A percentile compares a stretch with the other conserved stretches of the same genome.
Conservation (phyloP, 306 rosid genomes). For the Ziziphus jujuba region DNA sequence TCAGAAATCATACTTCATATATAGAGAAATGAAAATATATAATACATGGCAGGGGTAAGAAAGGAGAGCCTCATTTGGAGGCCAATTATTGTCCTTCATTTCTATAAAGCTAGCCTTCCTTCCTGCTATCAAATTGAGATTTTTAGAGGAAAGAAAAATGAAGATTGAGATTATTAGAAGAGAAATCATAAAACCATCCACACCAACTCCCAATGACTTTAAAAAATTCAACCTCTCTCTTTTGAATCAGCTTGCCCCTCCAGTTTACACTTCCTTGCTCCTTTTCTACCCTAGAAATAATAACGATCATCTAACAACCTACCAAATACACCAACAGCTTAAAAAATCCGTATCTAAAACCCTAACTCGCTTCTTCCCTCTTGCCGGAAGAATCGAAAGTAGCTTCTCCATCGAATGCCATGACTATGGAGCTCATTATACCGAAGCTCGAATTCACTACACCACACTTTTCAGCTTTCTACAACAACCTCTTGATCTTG, state of each 20-base stretch:
- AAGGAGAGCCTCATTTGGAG: too few species aligned
- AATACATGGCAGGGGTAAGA: too few species aligned
- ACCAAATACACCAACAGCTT: too few species aligned
- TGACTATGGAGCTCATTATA: conserved; percentile 40
- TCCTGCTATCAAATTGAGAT: too few species aligned
- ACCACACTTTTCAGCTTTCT: conserved; percentile 23
- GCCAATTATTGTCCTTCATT: too few species aligned
- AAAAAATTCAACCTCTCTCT: conserved; percentile 26
- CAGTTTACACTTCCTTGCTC: conserved; percentile 21
- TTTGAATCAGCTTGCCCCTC: conserved; percentile 20
- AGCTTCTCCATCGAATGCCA: conserved; percentile 38
- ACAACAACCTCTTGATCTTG: conserved; percentile 12
- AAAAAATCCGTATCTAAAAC: conserved; percentile 45
- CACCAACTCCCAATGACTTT: conserved; percentile 34
- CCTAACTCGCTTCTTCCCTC: conserved; percentile 43
- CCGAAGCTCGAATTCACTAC: conserved; percentile 26
- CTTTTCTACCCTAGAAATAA: too few species aligned
- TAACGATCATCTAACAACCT: too few species aligned
- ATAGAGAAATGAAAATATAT: too few species aligned
- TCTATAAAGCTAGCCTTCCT: too few species aligned
- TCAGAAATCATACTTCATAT: too few species aligned
- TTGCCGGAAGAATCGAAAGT: conserved; percentile 48
- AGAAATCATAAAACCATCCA: conserved; percentile 30
- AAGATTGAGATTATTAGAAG: conserved; percentile 20
- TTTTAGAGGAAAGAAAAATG: background rate